A percentile compares a stretch with the other conserved stretches of the same genome.
These are phyloP conservation scores for Globisporangium splendens DNA, from an alignment of 352 stramenopile genomes.

Conservation along the genomic window DNA sequence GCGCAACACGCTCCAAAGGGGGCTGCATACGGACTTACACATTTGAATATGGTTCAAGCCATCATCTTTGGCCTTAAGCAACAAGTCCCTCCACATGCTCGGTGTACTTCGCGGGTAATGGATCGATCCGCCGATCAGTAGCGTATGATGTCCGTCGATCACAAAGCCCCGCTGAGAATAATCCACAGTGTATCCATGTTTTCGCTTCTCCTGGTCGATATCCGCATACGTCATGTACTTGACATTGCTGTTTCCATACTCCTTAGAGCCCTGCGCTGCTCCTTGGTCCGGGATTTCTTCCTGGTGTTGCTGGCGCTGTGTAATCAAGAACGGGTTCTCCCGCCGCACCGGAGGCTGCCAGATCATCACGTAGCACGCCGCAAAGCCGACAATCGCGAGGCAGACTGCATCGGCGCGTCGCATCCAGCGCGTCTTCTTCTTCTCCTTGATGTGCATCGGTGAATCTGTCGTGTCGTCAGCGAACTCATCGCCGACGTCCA, in stretches of 20 bases:
- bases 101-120: conserved; percentile 54
- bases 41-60: conserved; percentile 74
- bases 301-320: not conserved
- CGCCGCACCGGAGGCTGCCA: conserved; percentile 35
- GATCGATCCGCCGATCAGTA: conserved; percentile 68
- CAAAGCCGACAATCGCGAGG: conserved; percentile 40
- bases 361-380: conserved; percentile 47
- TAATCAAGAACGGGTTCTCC: conserved; percentile 34
- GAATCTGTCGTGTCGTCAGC: not conserved
- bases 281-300: not conserved
- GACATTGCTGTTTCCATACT: not conserved
- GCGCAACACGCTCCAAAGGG: not conserved
- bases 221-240: conserved; percentile 64
- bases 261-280: not conserved
- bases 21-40: conserved; percentile 32
- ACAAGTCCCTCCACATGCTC: conserved; percentile 48
- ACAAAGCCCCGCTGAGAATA: conserved; percentile 52
- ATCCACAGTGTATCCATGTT: conserved; percentile 44
- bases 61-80: conserved; percentile 64
- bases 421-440: conserved; percentile 16
- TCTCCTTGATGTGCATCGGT: not conserved
- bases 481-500: not conserved
- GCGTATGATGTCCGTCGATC: conserved; percentile 49
- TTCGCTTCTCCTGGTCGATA: conserved; percentile 32
- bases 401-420: conserved; percentile 49